phyloP scores from a whole-genome alignment of 1,284 basidiomycete genomes.

The Porogramme epimiltina region DNA sequence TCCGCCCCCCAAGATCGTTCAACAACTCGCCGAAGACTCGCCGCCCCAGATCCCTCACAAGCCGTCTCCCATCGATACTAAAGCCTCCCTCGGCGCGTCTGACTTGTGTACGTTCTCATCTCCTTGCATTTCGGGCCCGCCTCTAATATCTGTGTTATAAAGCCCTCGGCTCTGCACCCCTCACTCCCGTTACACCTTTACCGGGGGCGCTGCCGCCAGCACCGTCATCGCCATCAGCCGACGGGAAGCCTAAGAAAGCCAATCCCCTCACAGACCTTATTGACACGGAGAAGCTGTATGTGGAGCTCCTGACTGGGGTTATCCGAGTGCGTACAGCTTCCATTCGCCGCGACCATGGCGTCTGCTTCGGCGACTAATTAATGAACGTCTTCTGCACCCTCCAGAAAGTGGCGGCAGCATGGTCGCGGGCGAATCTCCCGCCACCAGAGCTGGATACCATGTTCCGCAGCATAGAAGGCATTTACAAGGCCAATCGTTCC shows the following conservation, averaged over 20 bases:
- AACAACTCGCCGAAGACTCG: constrained; percentile 17
- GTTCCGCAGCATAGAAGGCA: constrained; percentile 91
- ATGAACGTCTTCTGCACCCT: constrained; percentile 1
- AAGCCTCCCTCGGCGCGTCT: constrained; percentile 32
- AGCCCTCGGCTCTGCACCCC: constrained; percentile 22
- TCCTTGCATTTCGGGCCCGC: not conserved
- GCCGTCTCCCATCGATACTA: constrained; percentile 32
- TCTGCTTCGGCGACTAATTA: constrained; percentile 14
- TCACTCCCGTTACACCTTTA: constrained; percentile 26
- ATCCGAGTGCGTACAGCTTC: constrained; percentile 72
- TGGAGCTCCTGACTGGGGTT: constrained; percentile 88
- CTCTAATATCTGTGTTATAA: not conserved
- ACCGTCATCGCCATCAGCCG: constrained; percentile 34
- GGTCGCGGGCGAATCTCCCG: constrained; percentile 94
- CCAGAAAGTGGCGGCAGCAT: constrained; percentile 94
- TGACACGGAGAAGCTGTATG: constrained; percentile 91
- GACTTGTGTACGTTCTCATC: constrained; percentile 22
- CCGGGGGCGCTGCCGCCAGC: constrained; percentile 24
- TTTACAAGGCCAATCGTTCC: constrained; percentile 89
- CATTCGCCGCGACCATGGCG: not conserved
- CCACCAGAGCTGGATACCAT: constrained; percentile 90
- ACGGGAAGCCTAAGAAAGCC: constrained; percentile 56
- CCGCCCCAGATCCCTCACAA: constrained; percentile 12
- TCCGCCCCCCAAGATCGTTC: constrained; percentile 38
- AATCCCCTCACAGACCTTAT: constrained; percentile 93